Evolutionary conservation across 495 filamentous ascomycete species (phyloP).

Genomic region (Penicillium bovifimosum): DNA sequence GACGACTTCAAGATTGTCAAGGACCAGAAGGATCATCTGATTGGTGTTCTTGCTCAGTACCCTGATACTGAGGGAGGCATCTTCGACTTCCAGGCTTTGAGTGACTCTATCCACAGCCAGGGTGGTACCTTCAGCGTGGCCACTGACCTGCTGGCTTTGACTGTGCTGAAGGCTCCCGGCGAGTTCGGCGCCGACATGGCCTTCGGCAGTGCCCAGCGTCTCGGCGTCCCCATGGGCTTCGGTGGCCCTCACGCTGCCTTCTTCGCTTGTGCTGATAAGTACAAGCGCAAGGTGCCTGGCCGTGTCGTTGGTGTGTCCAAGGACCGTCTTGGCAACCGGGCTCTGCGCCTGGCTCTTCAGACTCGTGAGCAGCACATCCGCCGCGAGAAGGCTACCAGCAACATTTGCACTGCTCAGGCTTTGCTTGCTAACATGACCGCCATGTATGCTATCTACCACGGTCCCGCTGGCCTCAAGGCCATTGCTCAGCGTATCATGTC

Average conservation of each 20-base stretch:
- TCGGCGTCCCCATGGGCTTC: constrained; percentile 91
- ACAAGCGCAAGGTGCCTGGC: constrained; percentile 95
- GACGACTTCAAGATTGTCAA: constrained; percentile 58
- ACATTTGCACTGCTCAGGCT: constrained; percentile 96
- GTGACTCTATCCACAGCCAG: constrained; percentile 71
- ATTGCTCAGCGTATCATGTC: constrained; percentile 77
- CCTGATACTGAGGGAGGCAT: constrained; percentile 85
- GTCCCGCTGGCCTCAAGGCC: constrained; percentile 73
- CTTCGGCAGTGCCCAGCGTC: constrained; percentile 90
- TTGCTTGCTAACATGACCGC: constrained; percentile 95
- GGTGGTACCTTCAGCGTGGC: constrained; percentile 83
- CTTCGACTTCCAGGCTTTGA: constrained; percentile 65
- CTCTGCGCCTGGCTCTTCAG: constrained; percentile 85
- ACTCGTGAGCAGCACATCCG: constrained; percentile 97
- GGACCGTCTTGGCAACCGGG: constrained; percentile 77
- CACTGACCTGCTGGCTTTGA: constrained; percentile 88
- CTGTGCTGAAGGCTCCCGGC: constrained; percentile 82
- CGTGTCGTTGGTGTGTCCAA: constrained; percentile 90
- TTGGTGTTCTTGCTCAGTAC: constrained; percentile 93
- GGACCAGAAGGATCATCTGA: constrained; percentile 72
- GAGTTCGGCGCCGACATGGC: constrained; percentile 98
- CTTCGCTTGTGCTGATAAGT: constrained; percentile 87
- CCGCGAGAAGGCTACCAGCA: constrained; percentile 96
- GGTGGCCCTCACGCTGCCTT: constrained; percentile 97
- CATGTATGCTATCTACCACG: constrained; percentile 97